Percentiles rank a stretch among this genome's conserved stretches.
Evolutionary conservation across 805 yeast genomes (phyloP).

Genomic region (Danielozyma ontarioensis): DNA sequence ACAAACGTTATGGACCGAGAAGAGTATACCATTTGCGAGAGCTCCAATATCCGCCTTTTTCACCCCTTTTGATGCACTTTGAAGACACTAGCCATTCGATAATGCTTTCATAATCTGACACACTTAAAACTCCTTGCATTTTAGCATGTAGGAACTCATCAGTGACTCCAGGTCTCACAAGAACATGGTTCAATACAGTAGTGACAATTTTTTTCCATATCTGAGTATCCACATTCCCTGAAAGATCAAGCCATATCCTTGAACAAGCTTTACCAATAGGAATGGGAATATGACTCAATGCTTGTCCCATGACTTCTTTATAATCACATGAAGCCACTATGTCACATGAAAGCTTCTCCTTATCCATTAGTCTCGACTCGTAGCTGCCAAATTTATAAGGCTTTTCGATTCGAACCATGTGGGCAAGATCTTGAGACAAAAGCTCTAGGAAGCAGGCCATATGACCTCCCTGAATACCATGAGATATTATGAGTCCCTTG

Average conservation of each 20-base stretch:
- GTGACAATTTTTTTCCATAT: slow-evolving; percentile 59
- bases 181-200: slow-evolving; percentile 34
- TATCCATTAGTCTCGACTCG: slow-evolving; percentile 70
- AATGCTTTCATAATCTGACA: slow-evolving; percentile 22
- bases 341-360: slow-evolving; percentile 61
- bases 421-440: slow-evolving; percentile 28
- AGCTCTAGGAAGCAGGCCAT: slow-evolving; percentile 59
- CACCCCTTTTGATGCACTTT: slow-evolving; percentile 27
- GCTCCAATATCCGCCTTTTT: slow-evolving; percentile 39
- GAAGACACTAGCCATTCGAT: slow-evolving; percentile 39
- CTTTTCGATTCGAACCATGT: slow-evolving; percentile 42
- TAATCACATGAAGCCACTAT: slow-evolving; percentile 35
- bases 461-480: slow-evolving; percentile 55
- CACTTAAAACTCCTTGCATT: slow-evolving; percentile 24
- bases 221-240: slow-evolving; percentile 51
- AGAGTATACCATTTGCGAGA: slow-evolving; percentile 42
- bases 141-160: slow-evolving; percentile 15
- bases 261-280: slow-evolving; percentile 62
- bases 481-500: slow-evolving; percentile 52
- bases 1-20: too few relatives aligned
- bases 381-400: slow-evolving; percentile 55
- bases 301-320: slow-evolving; percentile 2
- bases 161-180: slow-evolving; percentile 34
- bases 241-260: slow-evolving; percentile 65
- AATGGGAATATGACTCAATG: slow-evolving; percentile 30